Base-by-base conservation (phyloP, 441 rosid species). In the Erysimum cheiri region DNA sequence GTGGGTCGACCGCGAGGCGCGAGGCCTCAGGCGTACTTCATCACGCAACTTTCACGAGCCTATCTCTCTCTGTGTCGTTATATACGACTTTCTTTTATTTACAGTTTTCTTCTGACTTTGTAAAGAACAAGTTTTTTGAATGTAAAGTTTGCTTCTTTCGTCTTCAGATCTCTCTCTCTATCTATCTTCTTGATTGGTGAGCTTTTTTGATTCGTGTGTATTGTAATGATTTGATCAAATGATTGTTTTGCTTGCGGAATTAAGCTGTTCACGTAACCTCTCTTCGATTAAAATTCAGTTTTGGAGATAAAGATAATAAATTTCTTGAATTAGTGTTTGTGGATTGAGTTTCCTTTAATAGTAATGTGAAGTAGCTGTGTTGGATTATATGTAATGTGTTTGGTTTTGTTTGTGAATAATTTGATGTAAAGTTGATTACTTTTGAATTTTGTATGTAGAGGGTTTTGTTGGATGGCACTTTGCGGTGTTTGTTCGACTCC, bases 401-500 rank as follows among this genome's bases (percentile, higher is more conserved):
- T 19, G 22, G 1, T 19, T 19, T 43, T 32, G 13, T 33, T 13
- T 67, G n/a, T 64, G 22, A 49, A 14, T 33, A 2, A 4, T 8
- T 8, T 66, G 11, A 40, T 66, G 26, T 65, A 39, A 67, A 55
- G 2, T 54, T 49, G 44, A 36, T 8, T 50, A 44, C 70, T 26
- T 71, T 59, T 74, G 22, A 12, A 17, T 48, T 48, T 37, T 29
- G 3, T 50, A 7, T 67, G 63, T n/a, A 50, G 63, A 22, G 75
- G 35, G 19, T 32, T 17, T 75, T 58, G 67, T 61, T 46, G 40
- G 36, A 93, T 91, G 96, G 89, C 90, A 33, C 71, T 83, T 7
- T 61, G 77, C 28, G 85, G 85, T 63, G 56, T 83, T 50, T 70
- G 75, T 50, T 63, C 80, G 57, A 80, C 66, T 75, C 78, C 82